Conservation (phyloP, 2,329 filamentous ascomycete species). For the Metarhizium sp. region DNA sequence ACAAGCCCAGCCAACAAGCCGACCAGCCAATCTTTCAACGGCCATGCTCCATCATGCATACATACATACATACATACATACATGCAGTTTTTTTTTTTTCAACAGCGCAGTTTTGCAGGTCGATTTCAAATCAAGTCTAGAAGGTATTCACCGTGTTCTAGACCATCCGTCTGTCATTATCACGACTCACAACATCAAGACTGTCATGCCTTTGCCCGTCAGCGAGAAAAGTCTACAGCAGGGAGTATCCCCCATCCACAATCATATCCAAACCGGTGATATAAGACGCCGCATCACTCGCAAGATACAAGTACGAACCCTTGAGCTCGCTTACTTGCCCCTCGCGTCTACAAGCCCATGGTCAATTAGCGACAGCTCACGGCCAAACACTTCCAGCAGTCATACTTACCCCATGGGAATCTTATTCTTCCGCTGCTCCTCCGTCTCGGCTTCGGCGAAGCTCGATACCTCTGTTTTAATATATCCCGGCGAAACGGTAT, state of each 20-base stretch:
- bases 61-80: too few species aligned
- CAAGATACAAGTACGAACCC: constrained; percentile 73
- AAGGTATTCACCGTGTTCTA: too few species aligned
- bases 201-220: neutral
- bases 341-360: constrained; percentile 42
- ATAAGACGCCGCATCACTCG: constrained; percentile 74
- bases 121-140: too few species aligned
- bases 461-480: constrained; percentile 64
- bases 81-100: too few species aligned
- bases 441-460: constrained; percentile 56
- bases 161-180: too few species aligned
- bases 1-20: too few species aligned
- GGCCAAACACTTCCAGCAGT: neutral
- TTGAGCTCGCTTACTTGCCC: constrained; percentile 68
- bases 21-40: too few species aligned
- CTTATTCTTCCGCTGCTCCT: constrained; percentile 67
- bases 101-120: too few species aligned
- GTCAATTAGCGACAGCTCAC: neutral
- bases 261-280: constrained; percentile 67
- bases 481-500: constrained; percentile 66
- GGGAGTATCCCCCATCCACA: constrained; percentile 65
- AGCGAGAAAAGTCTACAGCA: constrained; percentile 26
- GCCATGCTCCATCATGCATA: too few species aligned
- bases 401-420: constrained; percentile 59
- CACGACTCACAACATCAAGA: too few species aligned